Evolutionary conservation across 257 asterid species (phyloP), one percentile per base, ranked within the genome.

Genomic region (Datura wrightii): DNA sequence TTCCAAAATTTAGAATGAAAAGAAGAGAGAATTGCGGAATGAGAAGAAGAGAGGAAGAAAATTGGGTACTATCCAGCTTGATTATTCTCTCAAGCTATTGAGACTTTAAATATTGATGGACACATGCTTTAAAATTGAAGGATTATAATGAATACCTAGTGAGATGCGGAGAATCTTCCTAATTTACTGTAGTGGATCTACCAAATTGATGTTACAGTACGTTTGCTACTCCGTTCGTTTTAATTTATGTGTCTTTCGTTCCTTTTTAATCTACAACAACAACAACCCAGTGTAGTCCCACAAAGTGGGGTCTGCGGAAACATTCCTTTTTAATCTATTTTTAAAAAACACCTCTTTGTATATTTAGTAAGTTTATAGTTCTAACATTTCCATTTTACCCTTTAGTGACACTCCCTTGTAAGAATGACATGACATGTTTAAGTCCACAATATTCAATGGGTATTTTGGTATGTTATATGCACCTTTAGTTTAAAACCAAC

Each of bases 31-130:
- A 24, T 24, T 24, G 31, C 31, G 31, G 31, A 24, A 24, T 24
- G 31, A 24, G 31, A 24, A 24, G 31, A 24, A 70, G 48, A 41
- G 53, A 16, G 11, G 54, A 71, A 44, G 10, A 9, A 42, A 42
- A 46, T 71, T 42, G 55, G 55, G 10, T 44, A 71, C 19, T 71
- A n/a, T 37, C 15, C 18, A 4, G 18, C 36, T 71, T 19, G 14
- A 71, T 71, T 44, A n/a, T 71, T 71, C 55, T 71, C 79, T 42
- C 79, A 71, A 42, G 55, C 56, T 9, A 71, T 71, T 71, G 79
- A 19, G 79, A 36, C 48, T 66, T 54, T 36, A 66, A 36, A 66
- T 36, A 13, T 36, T 65, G 19, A 31, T 1, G 18, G 37, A 10
- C 72, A 3, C 10, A 65, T 65, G 72, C 72, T 65, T 19, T 65